These are phyloP conservation scores for Chaetomidium leptoderma DNA, from an alignment of 495 filamentous ascomycete genomes.

Conservation along the genomic window DNA sequence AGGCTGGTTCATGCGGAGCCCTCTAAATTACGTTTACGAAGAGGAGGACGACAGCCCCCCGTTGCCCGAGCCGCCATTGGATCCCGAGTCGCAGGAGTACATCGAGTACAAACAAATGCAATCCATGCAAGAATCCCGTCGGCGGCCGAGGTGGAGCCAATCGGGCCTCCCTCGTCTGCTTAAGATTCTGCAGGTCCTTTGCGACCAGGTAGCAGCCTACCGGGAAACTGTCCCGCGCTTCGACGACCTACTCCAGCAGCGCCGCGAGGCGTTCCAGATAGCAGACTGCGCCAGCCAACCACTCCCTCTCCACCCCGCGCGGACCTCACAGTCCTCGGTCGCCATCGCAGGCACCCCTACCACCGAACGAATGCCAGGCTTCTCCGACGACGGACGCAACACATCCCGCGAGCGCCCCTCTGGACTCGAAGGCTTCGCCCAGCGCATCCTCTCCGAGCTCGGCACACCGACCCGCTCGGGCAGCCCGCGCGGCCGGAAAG, in stretches of 20 bases:
- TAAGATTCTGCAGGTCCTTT: slow-evolving; percentile 51
- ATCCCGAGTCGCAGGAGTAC: slow-evolving; percentile 36
- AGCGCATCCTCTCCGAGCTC: slow-evolving; percentile 53
- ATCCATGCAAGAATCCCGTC: slow-evolving; percentile 46
- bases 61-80: slow-evolving; percentile 27
- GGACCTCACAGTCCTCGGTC: slow-evolving; percentile 19
- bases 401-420: slow-evolving; percentile 44
- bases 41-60: slow-evolving; percentile 37
- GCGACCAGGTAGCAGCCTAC: slow-evolving; percentile 61
- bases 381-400: slow-evolving; percentile 34
- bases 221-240: slow-evolving; percentile 68
- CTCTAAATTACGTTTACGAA: slow-evolving; percentile 54
- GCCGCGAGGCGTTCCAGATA: slow-evolving; percentile 62
- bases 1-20: slow-evolving; percentile 81
- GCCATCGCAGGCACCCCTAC: not conserved
- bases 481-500: slow-evolving; percentile 47
- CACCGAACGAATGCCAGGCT: slow-evolving; percentile 17
- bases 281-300: slow-evolving; percentile 38
- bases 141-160: slow-evolving; percentile 47
- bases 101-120: slow-evolving; percentile 44
- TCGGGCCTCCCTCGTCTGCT: slow-evolving; percentile 49
- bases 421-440: slow-evolving; percentile 51
- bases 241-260: slow-evolving; percentile 68
- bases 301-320: slow-evolving; percentile 20
- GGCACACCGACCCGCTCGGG: slow-evolving; percentile 46